phyloP scores from a whole-genome alignment of 1,284 basidiomycete species.

The Cystobasidium sp. region DNA sequence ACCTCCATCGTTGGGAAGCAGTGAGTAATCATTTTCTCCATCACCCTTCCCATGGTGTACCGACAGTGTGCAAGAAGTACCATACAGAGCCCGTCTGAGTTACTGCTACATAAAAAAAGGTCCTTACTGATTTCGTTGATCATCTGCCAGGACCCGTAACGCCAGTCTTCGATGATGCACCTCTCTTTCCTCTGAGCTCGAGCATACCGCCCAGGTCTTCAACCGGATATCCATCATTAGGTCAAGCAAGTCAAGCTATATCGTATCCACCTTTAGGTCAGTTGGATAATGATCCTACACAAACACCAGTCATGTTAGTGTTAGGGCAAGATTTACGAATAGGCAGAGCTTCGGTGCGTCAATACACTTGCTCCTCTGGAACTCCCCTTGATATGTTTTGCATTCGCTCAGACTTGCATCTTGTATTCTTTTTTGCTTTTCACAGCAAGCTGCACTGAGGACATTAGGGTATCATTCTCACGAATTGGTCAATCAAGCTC shows the following conservation, averaged over 20 bases:
- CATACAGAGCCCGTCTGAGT: neutral
- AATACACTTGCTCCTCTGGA: neutral
- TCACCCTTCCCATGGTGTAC: too few relatives aligned
- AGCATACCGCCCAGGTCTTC: neutral
- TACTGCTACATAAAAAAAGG: neutral
- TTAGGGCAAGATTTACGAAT: conserved; percentile 31
- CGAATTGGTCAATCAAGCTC: conserved; percentile 33
- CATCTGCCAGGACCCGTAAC: neutral
- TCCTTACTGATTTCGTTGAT: neutral
- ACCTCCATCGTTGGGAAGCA: neutral
- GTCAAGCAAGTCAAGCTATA: neutral
- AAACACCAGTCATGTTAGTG: neutral
- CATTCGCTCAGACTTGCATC: neutral
- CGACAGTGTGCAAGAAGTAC: too few relatives aligned
- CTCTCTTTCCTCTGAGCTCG: neutral
- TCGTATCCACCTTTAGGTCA: conserved; percentile 1
- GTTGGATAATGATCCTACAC: neutral
- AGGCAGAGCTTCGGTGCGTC: conserved; percentile 32
- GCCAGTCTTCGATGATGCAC: conserved; percentile 19
- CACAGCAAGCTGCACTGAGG: conserved; percentile 18
- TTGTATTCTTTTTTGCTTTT: neutral
- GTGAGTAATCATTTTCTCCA: neutral
- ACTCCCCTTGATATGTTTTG: neutral
- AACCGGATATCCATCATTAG: conserved; percentile 7
- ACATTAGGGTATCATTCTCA: conserved; percentile 37